These are phyloP conservation scores for Noccaea caerulescens DNA, from an alignment of 345 rosid species.

Conservation along the genomic window DNA sequence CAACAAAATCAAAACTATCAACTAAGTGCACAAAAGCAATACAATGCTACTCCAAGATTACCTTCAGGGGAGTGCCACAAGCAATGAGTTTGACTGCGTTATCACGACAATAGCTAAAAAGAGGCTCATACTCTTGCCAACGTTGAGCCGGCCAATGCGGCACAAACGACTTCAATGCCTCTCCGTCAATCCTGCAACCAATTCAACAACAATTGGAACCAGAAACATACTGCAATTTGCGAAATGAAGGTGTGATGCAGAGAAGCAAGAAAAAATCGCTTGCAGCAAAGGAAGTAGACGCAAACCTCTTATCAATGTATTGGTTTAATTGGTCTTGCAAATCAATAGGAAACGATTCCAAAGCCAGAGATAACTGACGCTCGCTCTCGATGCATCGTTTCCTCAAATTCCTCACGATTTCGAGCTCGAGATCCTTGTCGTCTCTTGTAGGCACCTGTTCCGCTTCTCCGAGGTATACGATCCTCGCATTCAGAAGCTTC, in stretches of 20 bases:
- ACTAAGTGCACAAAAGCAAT: not conserved
- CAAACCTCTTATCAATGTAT: slow-evolving; percentile 66
- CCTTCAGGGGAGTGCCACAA: slow-evolving; percentile 90
- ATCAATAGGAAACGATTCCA: slow-evolving; percentile 80
- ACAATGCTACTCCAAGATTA: slow-evolving; percentile 8
- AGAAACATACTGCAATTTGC: not conserved
- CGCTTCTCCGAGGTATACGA: slow-evolving; percentile 85
- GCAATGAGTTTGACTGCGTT: slow-evolving; percentile 73
- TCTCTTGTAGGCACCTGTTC: slow-evolving; percentile 86
- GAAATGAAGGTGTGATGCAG: not conserved
- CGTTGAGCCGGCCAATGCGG: slow-evolving; percentile 72
- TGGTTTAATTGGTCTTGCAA: slow-evolving; percentile 68
- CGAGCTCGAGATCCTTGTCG: slow-evolving; percentile 78
- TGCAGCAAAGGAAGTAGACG: not conserved
- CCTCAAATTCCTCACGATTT: slow-evolving; percentile 66
- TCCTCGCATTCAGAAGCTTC: slow-evolving; percentile 76
- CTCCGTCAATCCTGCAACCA: slow-evolving; percentile 76
- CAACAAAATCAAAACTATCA: not conserved
- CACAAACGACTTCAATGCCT: slow-evolving; percentile 58
- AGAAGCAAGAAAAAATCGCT: not conserved
- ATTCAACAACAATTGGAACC: slow-evolving; percentile 12
- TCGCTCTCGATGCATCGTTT: slow-evolving; percentile 62
- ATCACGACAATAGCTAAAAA: slow-evolving; percentile 77
- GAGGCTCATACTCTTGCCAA: slow-evolving; percentile 92
- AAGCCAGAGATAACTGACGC: slow-evolving; percentile 62